Base-by-base conservation (phyloP, 2,329 filamentous ascomycete species). In the Claviceps sorghi region DNA sequence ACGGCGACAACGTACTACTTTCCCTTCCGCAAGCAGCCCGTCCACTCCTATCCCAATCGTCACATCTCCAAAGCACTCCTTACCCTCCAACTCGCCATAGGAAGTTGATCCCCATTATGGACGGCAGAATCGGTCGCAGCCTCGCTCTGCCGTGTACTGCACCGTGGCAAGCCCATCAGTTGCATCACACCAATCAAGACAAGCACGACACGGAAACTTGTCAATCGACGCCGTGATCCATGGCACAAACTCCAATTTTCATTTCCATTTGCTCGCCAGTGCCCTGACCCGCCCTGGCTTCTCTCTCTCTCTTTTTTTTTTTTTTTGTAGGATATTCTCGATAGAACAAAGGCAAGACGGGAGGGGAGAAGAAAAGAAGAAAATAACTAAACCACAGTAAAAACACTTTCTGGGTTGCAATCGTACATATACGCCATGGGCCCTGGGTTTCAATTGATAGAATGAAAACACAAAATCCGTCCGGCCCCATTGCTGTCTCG, bases 361-460 rank as follows among this genome's bases (percentile, higher is more conserved):
- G 49, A 56, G 43, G 41, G 22, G 60, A 60, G 59, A 38, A 50
- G 32, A 60, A 62, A 58, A 59, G 58, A 62, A 61, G 53, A 29
- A 29, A 46, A 45, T 36, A 48, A 19, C 11, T 55, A 49, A 50
- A 49, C 55, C 55, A 55, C 50, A 46, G 32, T 46, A 51, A 54
- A 54, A 54, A 58, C 53, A 57, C 54, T 55, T 49, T 47, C 21
- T 49, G 45, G 48, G 47, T 49, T 46, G 64, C 64, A 65, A 67
- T 67, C 62, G 65, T 67, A 67, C 65, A 67, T 60, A 58, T 65
- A 64, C 62, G 63, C 51, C 62, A 54, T 56, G 55, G 54, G 54
- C 52, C 54, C 52, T 53, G 58, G 32, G 38, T 46, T 53, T 48
- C 34, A 53, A 51, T 53, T 48, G 32, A 45, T 45, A 44, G 8